Percentiles rank a stretch among this genome's conserved stretches.
Evolutionary conservation across 2,329 filamentous ascomycete species (phyloP).

Genomic region (Leptographium wingfieldii): DNA sequence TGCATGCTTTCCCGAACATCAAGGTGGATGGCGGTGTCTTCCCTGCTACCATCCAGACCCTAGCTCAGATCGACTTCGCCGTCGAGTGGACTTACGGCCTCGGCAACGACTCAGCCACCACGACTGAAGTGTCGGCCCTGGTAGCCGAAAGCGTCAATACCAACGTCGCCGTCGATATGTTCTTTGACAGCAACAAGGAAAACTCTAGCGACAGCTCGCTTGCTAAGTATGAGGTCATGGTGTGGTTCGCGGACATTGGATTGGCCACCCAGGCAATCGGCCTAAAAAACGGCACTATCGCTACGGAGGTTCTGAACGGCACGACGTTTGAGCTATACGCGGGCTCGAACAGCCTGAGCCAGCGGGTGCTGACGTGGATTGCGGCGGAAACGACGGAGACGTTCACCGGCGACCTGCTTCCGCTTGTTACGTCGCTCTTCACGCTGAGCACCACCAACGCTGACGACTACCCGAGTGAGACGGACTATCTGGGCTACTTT

Average conservation of each 20-base stretch:
- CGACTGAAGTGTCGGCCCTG: conserved; percentile 23
- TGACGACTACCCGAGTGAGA: conserved; percentile 22
- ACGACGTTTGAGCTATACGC: conserved; percentile 30
- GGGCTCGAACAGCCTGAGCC: conserved; percentile 25
- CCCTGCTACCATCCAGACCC: conserved; percentile 25
- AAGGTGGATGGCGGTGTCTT: conserved; percentile 30
- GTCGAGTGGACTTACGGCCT: conserved; percentile 37
- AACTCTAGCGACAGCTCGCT: conserved; percentile 26
- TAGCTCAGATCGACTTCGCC: conserved; percentile 29
- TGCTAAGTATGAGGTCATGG: conserved; percentile 41
- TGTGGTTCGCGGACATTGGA: conserved; percentile 40
- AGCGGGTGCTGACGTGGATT: conserved; percentile 39
- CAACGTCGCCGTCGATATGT: conserved; percentile 49
- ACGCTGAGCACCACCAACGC: conserved; percentile 18
- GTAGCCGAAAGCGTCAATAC: conserved; percentile 27
- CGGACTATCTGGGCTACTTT: conserved; percentile 38
- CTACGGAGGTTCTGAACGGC: conserved; percentile 25
- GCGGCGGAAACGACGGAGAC: conserved; percentile 21
- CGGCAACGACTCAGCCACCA: conserved; percentile 25
- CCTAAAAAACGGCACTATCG: conserved; percentile 17
- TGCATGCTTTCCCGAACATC: conserved; percentile 43
- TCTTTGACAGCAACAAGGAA: conserved; percentile 32
- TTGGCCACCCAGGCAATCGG: conserved; percentile 35
- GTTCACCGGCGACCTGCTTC: conserved; percentile 34
- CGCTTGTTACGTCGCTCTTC: conserved; percentile 29